Evolutionary conservation across 106 monocot species (phyloP).

Genomic region (Phalaenopsis equestris): DNA sequence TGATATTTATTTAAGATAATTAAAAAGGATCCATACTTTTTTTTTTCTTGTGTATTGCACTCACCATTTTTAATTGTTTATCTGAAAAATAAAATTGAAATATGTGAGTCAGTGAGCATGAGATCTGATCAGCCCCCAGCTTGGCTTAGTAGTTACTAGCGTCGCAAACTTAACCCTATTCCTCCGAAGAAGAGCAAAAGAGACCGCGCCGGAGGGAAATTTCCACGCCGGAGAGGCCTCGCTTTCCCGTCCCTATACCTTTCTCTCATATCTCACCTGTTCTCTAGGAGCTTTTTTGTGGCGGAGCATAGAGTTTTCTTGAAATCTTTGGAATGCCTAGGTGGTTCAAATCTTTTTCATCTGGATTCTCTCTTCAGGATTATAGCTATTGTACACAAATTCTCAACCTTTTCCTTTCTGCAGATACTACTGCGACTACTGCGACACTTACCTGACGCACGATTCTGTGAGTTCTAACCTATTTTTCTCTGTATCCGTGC

Average conservation of each 20-base stretch:
- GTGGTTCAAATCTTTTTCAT: neutral
- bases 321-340: neutral
- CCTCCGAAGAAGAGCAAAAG: neutral
- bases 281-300: neutral
- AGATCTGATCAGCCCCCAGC: too few species aligned
- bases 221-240: neutral
- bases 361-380: neutral
- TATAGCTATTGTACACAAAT: neutral
- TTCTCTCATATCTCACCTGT: neutral
- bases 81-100: too few species aligned
- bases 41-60: too few species aligned
- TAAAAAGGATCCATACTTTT: too few species aligned
- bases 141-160: too few species aligned
- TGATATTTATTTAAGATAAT: too few species aligned
- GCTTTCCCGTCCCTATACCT: neutral
- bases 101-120: too few species aligned
- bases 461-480: constrained; percentile 45
- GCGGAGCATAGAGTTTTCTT: neutral
- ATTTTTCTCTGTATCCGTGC: neutral
- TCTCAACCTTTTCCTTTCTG: neutral
- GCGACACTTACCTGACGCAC: constrained; percentile 86
- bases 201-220: neutral
- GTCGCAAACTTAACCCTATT: neutral
- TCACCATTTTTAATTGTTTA: too few species aligned
- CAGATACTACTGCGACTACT: constrained; percentile 93